These are phyloP conservation scores for Cercospora nicotianae DNA, from an alignment of 2,329 filamentous ascomycete species.

Conservation along the genomic window DNA sequence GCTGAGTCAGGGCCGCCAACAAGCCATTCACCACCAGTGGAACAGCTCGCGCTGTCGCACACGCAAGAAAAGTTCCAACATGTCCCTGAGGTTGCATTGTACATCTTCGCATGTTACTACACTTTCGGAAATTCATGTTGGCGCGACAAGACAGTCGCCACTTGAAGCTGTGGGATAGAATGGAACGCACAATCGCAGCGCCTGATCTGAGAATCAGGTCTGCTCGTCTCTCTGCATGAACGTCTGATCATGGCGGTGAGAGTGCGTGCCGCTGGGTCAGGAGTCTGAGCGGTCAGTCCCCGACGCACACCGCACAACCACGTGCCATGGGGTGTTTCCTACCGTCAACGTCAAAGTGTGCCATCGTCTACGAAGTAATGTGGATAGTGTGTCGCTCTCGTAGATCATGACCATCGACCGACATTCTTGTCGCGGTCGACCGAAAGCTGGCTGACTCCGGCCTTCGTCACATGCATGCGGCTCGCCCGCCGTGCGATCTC, in stretches of 20 bases:
- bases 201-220: neutral
- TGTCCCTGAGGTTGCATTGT: neutral
- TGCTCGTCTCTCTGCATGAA: no score
- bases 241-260: neutral
- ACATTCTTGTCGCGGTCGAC: neutral
- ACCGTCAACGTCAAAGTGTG: neutral
- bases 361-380: neutral
- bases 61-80: neutral
- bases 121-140: neutral
- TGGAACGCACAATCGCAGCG: neutral
- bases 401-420: neutral
- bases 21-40: neutral
- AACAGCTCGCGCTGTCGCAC: neutral
- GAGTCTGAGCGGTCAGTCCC: neutral
- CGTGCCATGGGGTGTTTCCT: neutral
- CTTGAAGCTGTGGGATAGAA: neutral
- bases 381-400: neutral
- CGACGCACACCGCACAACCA: neutral
- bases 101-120: neutral
- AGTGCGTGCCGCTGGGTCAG: neutral
- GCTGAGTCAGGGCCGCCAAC: neutral
- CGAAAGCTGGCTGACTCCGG: neutral
- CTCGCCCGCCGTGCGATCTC: neutral
- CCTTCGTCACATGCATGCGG: neutral
- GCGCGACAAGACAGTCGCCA: neutral